Evolutionary conservation across 768 basidiomycete species (phyloP).

Genomic region (Pleurotus eryngii): DNA sequence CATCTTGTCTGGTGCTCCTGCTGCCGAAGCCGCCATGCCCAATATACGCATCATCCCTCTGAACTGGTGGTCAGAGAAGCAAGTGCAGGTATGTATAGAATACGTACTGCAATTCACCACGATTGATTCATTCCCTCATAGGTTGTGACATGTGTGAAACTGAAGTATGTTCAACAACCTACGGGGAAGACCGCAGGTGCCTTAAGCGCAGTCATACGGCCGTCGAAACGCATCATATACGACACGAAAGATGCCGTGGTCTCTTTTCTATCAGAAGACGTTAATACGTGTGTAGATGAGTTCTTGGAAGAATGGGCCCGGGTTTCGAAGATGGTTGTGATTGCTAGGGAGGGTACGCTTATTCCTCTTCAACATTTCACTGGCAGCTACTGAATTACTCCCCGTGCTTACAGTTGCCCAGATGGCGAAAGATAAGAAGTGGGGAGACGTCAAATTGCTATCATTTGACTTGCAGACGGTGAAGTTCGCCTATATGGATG

Average conservation of each 20-base stretch:
- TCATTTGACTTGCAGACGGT: slow-evolving; percentile 92
- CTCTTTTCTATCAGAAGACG: slow-evolving; percentile 82
- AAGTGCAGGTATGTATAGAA: slow-evolving; percentile 45
- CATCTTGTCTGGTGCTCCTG: slow-evolving; percentile 79
- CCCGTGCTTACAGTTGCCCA: slow-evolving; percentile 57
- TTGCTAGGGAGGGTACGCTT: slow-evolving; percentile 75
- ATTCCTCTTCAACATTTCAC: background rate
- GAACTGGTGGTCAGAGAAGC: slow-evolving; percentile 88
- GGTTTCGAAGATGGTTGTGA: slow-evolving; percentile 91
- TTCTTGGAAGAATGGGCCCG: slow-evolving; percentile 92
- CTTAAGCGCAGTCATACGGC: slow-evolving; percentile 66
- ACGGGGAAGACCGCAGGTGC: slow-evolving; percentile 63
- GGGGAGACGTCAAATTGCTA: slow-evolving; percentile 75
- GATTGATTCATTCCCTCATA: slow-evolving; percentile 20
- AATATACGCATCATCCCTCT: slow-evolving; percentile 86
- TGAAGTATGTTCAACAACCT: slow-evolving; percentile 87
- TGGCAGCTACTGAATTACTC: background rate
- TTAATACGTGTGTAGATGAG: slow-evolving; percentile 85
- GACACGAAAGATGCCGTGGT: slow-evolving; percentile 87
- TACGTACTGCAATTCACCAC: background rate
- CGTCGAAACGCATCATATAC: slow-evolving; percentile 85
- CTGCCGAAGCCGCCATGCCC: slow-evolving; percentile 89
- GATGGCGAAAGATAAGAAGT: slow-evolving; percentile 70
- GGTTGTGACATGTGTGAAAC: slow-evolving; percentile 87
- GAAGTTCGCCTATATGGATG: slow-evolving; percentile 78